These are phyloP conservation scores for Mycosarcoma mackinlayi DNA, from an alignment of 1,284 basidiomycete species.

Conservation along the genomic window DNA sequence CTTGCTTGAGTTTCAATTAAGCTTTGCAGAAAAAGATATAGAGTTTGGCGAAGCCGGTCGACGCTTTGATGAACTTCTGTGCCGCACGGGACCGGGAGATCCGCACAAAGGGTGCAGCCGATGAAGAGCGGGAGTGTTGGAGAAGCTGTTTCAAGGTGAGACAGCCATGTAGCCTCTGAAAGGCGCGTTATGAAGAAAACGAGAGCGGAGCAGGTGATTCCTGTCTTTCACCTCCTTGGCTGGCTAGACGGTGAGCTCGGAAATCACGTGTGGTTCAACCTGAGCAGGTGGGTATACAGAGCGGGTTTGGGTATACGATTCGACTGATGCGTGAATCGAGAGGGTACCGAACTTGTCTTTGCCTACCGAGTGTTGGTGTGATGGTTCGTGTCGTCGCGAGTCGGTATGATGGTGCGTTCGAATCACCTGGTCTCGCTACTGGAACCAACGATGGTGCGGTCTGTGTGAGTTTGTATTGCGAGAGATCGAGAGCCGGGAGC, in stretches of 20 bases:
- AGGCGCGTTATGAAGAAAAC: background rate
- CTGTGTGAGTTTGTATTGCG: background rate
- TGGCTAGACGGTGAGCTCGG: background rate
- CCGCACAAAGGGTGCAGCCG: constrained; percentile 15
- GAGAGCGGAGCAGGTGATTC: background rate
- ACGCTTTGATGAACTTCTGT: constrained; percentile 12
- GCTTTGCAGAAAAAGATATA: constrained; percentile 14
- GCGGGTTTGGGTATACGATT: constrained; percentile 12
- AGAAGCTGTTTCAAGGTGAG: constrained; percentile 14
- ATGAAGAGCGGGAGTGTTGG: constrained; percentile 2
- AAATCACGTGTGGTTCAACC: background rate
- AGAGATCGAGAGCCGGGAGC: background rate
- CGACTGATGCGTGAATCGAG: background rate
- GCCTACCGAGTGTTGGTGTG: background rate
- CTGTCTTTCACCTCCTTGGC: no score
- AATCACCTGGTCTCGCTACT: background rate
- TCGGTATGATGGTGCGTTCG: background rate
- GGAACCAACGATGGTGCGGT: background rate
- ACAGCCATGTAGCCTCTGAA: constrained; percentile 15
- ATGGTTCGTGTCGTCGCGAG: constrained; percentile 1
- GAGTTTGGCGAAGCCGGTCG: constrained; percentile 7
- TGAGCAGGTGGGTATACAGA: constrained; percentile 8
- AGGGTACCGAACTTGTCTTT: no score
- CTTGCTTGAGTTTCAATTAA: constrained; percentile 1
- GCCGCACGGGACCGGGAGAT: constrained; percentile 8